Evolutionary conservation across 1,139 yeast genomes (phyloP).

Genomic region (Lizanozyma gosingica): DNA sequence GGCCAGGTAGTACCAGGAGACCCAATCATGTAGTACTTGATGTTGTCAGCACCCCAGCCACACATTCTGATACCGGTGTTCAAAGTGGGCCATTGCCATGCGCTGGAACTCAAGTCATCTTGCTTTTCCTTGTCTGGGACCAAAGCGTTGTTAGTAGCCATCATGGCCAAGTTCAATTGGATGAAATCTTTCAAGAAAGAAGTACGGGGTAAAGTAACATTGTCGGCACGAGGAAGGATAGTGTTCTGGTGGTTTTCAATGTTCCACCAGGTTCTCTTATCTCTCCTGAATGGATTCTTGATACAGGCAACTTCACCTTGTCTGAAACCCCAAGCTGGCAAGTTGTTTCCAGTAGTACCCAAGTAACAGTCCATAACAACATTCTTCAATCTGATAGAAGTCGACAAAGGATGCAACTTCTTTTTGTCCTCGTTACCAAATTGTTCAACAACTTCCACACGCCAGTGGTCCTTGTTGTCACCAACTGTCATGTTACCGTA

Average conservation of each 20-base stretch:
- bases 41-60: slow-evolving; percentile 79
- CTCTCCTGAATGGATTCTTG: slow-evolving; percentile 68
- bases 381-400: slow-evolving; percentile 72
- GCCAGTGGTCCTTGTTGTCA: slow-evolving; percentile 90
- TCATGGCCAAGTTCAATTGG: slow-evolving; percentile 93
- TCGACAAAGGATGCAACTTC: slow-evolving; percentile 76
- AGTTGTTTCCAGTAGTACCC: slow-evolving; percentile 66
- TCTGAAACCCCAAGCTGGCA: slow-evolving; percentile 98
- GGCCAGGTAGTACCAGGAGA: slow-evolving; percentile 94
- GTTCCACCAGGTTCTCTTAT: slow-evolving; percentile 98
- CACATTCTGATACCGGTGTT: slow-evolving; percentile 91
- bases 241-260: slow-evolving; percentile 78
- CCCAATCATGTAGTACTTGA: slow-evolving; percentile 84
- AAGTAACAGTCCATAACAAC: slow-evolving; percentile 72
- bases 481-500: slow-evolving; percentile 86
- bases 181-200: slow-evolving; percentile 82
- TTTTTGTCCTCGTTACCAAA: slow-evolving; percentile 57
- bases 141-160: slow-evolving; percentile 96
- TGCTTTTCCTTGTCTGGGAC: slow-evolving; percentile 88
- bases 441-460: slow-evolving; percentile 78
- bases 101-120: slow-evolving; percentile 83
- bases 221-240: slow-evolving; percentile 65
- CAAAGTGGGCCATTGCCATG: slow-evolving; percentile 99
- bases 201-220: slow-evolving; percentile 74
- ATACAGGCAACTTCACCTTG: slow-evolving; percentile 94